Conservation (phyloP, 768 basidiomycete species). For the Rhizopogon roseolus region DNA sequence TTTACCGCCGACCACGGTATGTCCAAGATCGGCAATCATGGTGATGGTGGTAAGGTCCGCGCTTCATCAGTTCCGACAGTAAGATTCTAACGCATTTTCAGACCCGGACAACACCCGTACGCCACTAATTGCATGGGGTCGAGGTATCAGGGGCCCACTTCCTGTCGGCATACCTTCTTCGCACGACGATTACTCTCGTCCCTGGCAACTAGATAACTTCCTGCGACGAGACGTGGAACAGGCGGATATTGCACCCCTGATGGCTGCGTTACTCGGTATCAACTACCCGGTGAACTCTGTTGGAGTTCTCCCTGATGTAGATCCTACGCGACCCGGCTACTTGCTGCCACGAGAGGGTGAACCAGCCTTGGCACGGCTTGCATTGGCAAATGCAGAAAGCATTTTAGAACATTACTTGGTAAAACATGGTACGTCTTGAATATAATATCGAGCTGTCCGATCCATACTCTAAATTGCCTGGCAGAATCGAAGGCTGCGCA, state of each 20-base stretch:
- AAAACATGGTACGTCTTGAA: slow-evolving; percentile 72
- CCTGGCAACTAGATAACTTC: slow-evolving; percentile 57
- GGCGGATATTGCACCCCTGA: slow-evolving; percentile 75
- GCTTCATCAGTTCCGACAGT: neutral
- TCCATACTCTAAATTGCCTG: neutral
- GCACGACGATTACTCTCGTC: slow-evolving; percentile 64
- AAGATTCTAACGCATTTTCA: slow-evolving; percentile 22
- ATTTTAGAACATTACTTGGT: slow-evolving; percentile 73
- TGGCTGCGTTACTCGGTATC: slow-evolving; percentile 69
- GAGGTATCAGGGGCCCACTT: slow-evolving; percentile 68
- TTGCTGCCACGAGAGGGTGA: slow-evolving; percentile 43
- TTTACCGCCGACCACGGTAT: slow-evolving; percentile 92
- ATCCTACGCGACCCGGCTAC: slow-evolving; percentile 56
- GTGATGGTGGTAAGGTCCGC: slow-evolving; percentile 64
- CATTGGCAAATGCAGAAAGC: slow-evolving; percentile 63
- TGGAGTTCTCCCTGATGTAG: slow-evolving; percentile 74
- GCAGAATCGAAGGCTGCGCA: slow-evolving; percentile 58
- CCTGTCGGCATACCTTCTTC: slow-evolving; percentile 50
- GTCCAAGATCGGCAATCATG: slow-evolving; percentile 85
- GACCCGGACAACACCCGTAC: slow-evolving; percentile 88
- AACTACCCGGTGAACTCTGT: slow-evolving; percentile 81
- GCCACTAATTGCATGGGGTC: slow-evolving; percentile 79
- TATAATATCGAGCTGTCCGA: neutral
- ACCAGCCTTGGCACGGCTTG: slow-evolving; percentile 44
- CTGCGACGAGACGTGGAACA: slow-evolving; percentile 76